phyloP scores from a whole-genome alignment of 139 green algal species.

The Auxenochlorella pyrenoidosa region DNA sequence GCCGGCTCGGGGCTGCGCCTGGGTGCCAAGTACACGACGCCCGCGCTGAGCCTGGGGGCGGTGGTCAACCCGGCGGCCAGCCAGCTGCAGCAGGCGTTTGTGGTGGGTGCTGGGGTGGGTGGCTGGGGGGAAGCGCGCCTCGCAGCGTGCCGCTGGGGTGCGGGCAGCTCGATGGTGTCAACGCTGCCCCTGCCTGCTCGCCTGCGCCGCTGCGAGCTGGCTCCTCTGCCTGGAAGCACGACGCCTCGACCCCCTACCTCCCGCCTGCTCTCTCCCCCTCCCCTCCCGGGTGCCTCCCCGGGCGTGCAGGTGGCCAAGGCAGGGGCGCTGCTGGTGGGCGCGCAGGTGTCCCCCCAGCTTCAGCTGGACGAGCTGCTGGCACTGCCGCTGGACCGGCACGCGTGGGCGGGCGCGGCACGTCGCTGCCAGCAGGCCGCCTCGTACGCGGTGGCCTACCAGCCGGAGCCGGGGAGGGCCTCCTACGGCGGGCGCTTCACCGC shows the following conservation, averaged over 20 bases:
- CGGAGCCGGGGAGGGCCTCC: slow-evolving; percentile 1
- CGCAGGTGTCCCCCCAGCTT: slow-evolving; percentile 22
- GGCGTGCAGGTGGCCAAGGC: slow-evolving; percentile 8
- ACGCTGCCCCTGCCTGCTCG: not conserved
- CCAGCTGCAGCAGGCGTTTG: slow-evolving; percentile 42
- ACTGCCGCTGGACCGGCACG: not conserved
- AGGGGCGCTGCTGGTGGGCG: slow-evolving; percentile 27
- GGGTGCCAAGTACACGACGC: slow-evolving; percentile 68
- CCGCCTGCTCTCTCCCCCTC: not conserved
- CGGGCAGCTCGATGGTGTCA: too few relatives aligned
- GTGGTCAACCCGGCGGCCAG: slow-evolving; percentile 42
- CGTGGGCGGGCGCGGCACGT: not conserved
- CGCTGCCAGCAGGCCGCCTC: slow-evolving; percentile 25
- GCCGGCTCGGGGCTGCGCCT: slow-evolving; percentile 34
- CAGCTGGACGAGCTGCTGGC: slow-evolving; percentile 21
- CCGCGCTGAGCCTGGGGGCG: slow-evolving; percentile 46
- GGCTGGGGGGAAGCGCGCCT: not conserved
- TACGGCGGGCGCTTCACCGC: slow-evolving; percentile 45
- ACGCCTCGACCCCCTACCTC: not conserved
- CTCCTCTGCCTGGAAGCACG: not conserved
- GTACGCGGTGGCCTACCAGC: slow-evolving; percentile 59
- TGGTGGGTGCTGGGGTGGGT: slow-evolving; percentile 24
- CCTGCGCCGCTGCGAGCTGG: not conserved
- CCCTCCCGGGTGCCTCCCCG: too few relatives aligned
- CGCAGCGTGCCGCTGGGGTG: too few relatives aligned